These are phyloP conservation scores for Diaporthe batatas DNA, from an alignment of 2,329 filamentous ascomycete species.

Conservation along the genomic window DNA sequence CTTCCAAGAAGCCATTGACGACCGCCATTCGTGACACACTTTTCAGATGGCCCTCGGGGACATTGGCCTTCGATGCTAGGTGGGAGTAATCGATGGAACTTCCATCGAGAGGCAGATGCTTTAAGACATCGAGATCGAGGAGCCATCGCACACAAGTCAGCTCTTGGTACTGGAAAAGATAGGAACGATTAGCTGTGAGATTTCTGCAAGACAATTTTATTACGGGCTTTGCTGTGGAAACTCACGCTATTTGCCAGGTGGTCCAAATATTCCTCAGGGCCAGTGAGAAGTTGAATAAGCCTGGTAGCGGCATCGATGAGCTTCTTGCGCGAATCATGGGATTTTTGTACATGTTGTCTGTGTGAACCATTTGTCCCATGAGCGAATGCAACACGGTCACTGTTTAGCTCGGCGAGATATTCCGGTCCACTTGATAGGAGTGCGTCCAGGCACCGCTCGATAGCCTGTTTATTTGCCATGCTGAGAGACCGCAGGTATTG, in stretches of 20 bases:
- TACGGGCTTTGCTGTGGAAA: background rate
- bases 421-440: conserved; percentile 2
- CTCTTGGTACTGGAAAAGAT: conserved; percentile 12
- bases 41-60: conserved; percentile 2
- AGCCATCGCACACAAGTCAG: conserved; percentile 13
- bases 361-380: background rate
- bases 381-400: background rate
- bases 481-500: background rate
- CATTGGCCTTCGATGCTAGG: background rate
- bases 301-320: conserved; percentile 12
- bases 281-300: background rate
- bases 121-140: conserved; percentile 5
- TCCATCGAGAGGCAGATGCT: conserved; percentile 3
- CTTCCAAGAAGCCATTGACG: conserved; percentile 18
- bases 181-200: background rate
- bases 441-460: background rate
- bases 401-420: conserved; percentile 3
- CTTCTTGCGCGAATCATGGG: conserved; percentile 11
- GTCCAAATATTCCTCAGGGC: background rate
- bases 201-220: background rate
- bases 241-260: conserved; percentile 13
- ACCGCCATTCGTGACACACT: conserved; percentile 1
- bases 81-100: background rate
- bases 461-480: background rate
- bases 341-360: background rate